A percentile compares a stretch with the other conserved stretches of the same genome.
phyloP scores from a whole-genome alignment of 1,284 basidiomycete genomes.

The Tilletia walkeri region DNA sequence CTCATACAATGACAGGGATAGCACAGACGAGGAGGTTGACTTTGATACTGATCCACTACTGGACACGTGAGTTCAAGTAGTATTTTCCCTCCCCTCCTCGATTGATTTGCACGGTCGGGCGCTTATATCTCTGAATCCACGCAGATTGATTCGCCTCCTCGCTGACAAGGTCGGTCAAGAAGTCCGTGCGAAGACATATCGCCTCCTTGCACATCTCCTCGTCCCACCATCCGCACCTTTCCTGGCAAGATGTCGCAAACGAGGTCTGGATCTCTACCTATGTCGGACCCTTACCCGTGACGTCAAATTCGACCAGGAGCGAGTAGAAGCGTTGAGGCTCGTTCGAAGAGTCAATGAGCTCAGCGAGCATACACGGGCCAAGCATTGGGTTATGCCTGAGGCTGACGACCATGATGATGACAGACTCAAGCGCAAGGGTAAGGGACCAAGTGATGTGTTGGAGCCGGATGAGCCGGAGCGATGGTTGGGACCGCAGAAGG shows the following conservation, averaged over 20 bases:
- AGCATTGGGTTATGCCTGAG: conserved; percentile 35
- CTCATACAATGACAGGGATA: conserved; percentile 46
- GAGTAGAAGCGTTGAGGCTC: conserved; percentile 90
- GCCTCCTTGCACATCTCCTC: conserved; percentile 77
- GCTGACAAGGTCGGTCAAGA: conserved; percentile 72
- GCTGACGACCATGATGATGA: conserved; percentile 44
- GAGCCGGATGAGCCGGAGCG: conserved; percentile 7
- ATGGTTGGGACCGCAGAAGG: neutral
- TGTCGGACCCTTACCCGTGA: conserved; percentile 80
- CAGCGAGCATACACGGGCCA: conserved; percentile 57
- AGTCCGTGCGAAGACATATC: conserved; percentile 78
- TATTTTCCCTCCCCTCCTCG: conserved; percentile 36
- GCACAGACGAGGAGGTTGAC: neutral
- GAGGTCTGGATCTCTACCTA: conserved; percentile 80
- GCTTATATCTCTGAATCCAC: neutral
- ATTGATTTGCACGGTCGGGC: neutral
- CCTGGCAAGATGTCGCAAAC: conserved; percentile 64
- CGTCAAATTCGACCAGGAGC: conserved; percentile 76
- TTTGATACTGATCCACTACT: conserved; percentile 58
- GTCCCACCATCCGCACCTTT: conserved; percentile 61
- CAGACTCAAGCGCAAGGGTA: conserved; percentile 63
- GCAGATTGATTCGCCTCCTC: conserved; percentile 72
- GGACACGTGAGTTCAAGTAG: conserved; percentile 63
- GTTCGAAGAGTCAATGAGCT: conserved; percentile 75
- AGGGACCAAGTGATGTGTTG: conserved; percentile 70